Percentiles rank a stretch among this genome's conserved stretches.
Conservation (phyloP, 2,329 filamentous ascomycete genomes). For the Furcasterigmium furcatum region DNA sequence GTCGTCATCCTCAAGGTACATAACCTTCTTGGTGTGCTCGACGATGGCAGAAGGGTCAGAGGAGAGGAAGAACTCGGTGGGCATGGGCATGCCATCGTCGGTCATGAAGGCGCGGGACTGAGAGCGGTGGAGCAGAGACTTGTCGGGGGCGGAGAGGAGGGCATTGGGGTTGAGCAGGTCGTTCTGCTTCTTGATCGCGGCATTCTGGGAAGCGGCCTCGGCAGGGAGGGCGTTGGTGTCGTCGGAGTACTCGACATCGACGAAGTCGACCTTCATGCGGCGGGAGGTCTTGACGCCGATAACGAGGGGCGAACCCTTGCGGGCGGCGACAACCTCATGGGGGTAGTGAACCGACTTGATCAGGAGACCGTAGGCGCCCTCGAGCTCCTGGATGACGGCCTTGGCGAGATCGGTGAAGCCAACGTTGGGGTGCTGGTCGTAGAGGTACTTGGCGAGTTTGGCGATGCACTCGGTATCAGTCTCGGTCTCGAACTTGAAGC, state of each 20-base stretch:
- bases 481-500: conserved; percentile 98
- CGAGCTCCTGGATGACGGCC: conserved; percentile 96
- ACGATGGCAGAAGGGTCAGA: conserved; percentile 98
- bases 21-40: conserved; percentile 99
- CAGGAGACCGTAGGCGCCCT: conserved; percentile 94
- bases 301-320: conserved; percentile 96
- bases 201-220: conserved; percentile 93
- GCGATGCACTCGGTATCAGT: conserved; percentile 99
- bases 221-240: conserved; percentile 81
- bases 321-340: conserved; percentile 94
- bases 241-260: conserved; percentile 95
- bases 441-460: conserved; percentile 97
- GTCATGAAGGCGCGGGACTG: conserved; percentile 99
- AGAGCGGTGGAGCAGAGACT: conserved; percentile 95
- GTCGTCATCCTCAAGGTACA: conserved; percentile 99
- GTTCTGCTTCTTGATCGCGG: conserved; percentile 85
- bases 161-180: conserved; percentile 64
- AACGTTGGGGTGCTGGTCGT: conserved; percentile 89
- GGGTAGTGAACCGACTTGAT: conserved; percentile 99
- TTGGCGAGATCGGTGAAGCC: conserved; percentile 96
- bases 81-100: conserved; percentile 96
- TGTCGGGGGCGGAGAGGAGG: conserved; percentile 87
- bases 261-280: conserved; percentile 99
- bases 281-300: conserved; percentile 95
- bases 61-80: conserved; percentile 98